These are phyloP conservation scores for Mycogone perniciosa DNA, from an alignment of 2,329 filamentous ascomycete genomes.

Conservation along the genomic window DNA sequence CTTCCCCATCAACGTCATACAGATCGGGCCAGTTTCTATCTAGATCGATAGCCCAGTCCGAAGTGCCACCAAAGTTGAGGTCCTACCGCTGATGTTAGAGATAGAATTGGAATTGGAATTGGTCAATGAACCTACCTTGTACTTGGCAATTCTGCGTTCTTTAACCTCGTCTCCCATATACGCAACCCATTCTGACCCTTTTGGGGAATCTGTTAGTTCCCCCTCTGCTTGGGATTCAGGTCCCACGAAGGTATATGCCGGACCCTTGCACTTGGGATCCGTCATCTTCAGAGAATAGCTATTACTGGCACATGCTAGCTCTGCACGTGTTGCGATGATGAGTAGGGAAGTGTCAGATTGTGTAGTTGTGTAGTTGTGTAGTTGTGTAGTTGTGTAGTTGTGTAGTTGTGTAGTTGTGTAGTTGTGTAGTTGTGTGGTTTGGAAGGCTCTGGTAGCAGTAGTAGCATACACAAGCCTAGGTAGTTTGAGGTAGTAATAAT, in stretches of 20 bases:
- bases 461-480: too few relatives aligned
- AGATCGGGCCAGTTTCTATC: background rate
- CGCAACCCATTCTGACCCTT: slow-evolving; percentile 13
- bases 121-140: background rate
- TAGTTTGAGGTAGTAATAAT: too few relatives aligned
- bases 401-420: too few relatives aligned
- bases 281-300: background rate
- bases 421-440: too few relatives aligned
- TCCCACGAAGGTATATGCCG: slow-evolving; percentile 22
- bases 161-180: slow-evolving; percentile 17
- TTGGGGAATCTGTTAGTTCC: background rate
- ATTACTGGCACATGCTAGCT: too few relatives aligned
- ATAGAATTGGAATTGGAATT: background rate
- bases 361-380: too few relatives aligned
- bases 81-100: background rate
- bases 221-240: slow-evolving; percentile 13
- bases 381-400: too few relatives aligned
- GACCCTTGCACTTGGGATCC: slow-evolving; percentile 11
- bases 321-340: too few relatives aligned
- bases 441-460: too few relatives aligned
- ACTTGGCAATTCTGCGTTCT: slow-evolving; percentile 2
- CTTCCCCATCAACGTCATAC: background rate
- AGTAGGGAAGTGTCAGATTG: too few relatives aligned
- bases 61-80: slow-evolving; percentile 17
- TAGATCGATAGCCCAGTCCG: slow-evolving; percentile 19